Conservation (phyloP, 106 monocot genomes). For the Allium cepa region DNA sequence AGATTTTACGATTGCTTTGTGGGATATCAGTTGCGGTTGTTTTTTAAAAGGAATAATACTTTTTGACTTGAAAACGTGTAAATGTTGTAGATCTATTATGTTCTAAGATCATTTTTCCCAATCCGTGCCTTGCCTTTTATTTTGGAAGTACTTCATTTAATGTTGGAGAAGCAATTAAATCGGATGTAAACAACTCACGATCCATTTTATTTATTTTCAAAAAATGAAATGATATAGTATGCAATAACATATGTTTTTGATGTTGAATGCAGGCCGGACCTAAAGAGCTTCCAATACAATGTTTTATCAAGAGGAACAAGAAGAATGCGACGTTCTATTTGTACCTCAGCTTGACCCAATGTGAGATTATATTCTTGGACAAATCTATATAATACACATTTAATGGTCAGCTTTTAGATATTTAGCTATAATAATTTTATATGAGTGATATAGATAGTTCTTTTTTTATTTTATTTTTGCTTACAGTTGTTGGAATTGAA, state of each 20-base stretch:
- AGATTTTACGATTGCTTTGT: not conserved
- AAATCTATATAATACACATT: not conserved
- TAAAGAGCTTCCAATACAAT: constrained; percentile 53
- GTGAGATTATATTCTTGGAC: constrained; percentile 19
- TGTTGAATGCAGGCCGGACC: constrained; percentile 46
- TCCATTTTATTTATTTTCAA: too few relatives aligned
- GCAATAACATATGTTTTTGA: not conserved
- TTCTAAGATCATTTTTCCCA: too few relatives aligned
- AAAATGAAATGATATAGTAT: too few relatives aligned
- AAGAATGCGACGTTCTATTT: constrained; percentile 60
- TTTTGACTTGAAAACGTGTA: too few relatives aligned
- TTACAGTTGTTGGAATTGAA: not conserved
- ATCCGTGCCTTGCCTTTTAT: too few relatives aligned
- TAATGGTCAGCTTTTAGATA: not conserved
- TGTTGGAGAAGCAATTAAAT: too few relatives aligned
- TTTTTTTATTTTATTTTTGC: not conserved
- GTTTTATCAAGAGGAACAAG: constrained; percentile 76
- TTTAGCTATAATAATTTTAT: not conserved
- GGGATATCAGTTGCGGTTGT: too few relatives aligned
- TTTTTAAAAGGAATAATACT: too few relatives aligned
- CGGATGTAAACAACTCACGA: too few relatives aligned
- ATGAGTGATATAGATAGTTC: not conserved
- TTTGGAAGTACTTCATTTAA: too few relatives aligned
- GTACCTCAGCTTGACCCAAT: constrained; percentile 49
- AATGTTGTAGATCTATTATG: not conserved